These are phyloP conservation scores for Alternaria sp. DNA, from an alignment of 2,329 filamentous ascomycete genomes.

Conservation along the genomic window DNA sequence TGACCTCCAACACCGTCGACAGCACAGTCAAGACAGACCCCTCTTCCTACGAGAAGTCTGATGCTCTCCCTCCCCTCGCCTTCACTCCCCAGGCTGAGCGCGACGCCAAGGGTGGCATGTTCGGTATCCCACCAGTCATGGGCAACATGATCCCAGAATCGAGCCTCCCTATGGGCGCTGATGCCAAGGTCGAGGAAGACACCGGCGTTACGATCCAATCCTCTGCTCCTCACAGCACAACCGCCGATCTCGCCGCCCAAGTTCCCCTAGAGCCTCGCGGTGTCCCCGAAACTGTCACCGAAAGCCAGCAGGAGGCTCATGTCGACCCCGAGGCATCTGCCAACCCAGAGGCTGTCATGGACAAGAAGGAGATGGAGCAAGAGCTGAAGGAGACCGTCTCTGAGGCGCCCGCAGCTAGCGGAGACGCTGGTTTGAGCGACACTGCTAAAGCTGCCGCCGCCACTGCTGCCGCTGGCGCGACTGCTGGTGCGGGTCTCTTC, in stretches of 20 bases:
- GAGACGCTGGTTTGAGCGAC: slow-evolving; percentile 29
- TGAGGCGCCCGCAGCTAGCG: slow-evolving; percentile 46
- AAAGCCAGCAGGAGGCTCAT: slow-evolving; percentile 72
- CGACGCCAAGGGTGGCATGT: slow-evolving; percentile 53
- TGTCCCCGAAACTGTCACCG: slow-evolving; percentile 68
- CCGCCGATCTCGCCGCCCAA: slow-evolving; percentile 53
- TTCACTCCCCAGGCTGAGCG: slow-evolving; percentile 51
- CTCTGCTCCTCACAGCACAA: slow-evolving; percentile 53
- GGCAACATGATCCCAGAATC: slow-evolving; percentile 80
- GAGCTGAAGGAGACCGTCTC: slow-evolving; percentile 73
- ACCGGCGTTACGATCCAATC: slow-evolving; percentile 52
- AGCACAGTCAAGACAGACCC: slow-evolving; percentile 66
- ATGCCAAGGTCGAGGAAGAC: slow-evolving; percentile 48
- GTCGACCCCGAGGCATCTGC: slow-evolving; percentile 72
- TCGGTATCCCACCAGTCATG: slow-evolving; percentile 57
- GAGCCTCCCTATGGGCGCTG: slow-evolving; percentile 71
- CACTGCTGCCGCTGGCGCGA: slow-evolving; percentile 45
- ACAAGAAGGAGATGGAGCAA: slow-evolving; percentile 74
- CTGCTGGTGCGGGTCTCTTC: slow-evolving; percentile 51
- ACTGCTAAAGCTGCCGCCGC: slow-evolving; percentile 24
- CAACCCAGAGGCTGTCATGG: slow-evolving; percentile 68
- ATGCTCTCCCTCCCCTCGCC: slow-evolving; percentile 60
- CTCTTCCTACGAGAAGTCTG: slow-evolving; percentile 84
- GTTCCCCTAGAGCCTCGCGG: slow-evolving; percentile 54
- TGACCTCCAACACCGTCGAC: slow-evolving; percentile 74